Evolutionary conservation across 495 filamentous ascomycete species (phyloP).

Genomic region (Apodospora peruviana): DNA sequence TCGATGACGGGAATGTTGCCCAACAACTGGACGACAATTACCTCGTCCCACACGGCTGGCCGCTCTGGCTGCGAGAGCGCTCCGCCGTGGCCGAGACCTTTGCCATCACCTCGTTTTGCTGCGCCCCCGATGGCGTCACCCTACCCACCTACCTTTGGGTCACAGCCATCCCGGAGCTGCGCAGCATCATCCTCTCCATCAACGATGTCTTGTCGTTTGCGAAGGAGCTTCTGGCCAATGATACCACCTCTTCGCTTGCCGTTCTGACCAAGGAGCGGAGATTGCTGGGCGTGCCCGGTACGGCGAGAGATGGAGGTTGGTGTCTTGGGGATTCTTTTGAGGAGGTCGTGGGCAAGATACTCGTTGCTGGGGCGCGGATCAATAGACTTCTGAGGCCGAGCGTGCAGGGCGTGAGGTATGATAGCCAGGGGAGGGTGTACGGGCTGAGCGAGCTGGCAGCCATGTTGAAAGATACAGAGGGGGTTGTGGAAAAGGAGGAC

Average conservation of each 20-base stretch:
- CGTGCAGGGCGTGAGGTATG: neutral
- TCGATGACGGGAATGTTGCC: too few species aligned
- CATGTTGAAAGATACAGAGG: constrained; percentile 2
- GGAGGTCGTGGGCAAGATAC: constrained; percentile 2
- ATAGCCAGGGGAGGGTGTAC: constrained; percentile 1
- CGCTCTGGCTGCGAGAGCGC: constrained; percentile 5
- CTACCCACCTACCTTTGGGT: constrained; percentile 3
- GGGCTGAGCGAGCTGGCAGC: neutral
- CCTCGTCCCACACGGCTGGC: constrained; percentile 6
- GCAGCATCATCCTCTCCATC: constrained; percentile 5
- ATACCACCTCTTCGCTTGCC: constrained; percentile 7
- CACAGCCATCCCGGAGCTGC: constrained; percentile 6
- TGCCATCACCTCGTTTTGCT: constrained; percentile 6
- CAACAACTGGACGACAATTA: too few species aligned
- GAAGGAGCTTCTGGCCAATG: constrained; percentile 8
- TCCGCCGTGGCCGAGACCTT: constrained; percentile 5
- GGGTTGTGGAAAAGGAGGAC: neutral
- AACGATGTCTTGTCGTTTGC: constrained; percentile 10
- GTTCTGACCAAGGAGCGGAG: constrained; percentile 4
- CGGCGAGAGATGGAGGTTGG: constrained; percentile 8
- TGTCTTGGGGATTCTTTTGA: constrained; percentile 8
- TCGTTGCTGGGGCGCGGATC: constrained; percentile 3
- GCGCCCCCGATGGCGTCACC: constrained; percentile 1
- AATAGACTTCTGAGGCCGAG: constrained; percentile 5
- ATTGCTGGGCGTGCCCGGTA: constrained; percentile 5